Evolutionary conservation across 331 rosid genomes (phyloP), one percentile per base, ranked within the genome.

Genomic region (Pyrus hybrid): DNA sequence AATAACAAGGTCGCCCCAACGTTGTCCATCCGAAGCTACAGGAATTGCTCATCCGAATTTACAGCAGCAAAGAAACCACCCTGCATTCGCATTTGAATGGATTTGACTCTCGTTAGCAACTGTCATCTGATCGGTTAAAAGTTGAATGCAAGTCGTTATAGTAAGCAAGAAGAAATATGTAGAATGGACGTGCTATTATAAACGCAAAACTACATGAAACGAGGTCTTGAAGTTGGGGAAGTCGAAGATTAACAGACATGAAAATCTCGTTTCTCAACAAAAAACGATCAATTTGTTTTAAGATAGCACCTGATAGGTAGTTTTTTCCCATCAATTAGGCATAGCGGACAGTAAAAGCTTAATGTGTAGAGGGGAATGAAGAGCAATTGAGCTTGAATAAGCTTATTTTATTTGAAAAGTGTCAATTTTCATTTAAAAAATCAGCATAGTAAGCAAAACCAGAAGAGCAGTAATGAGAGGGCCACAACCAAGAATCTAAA

Each of bases 11-110:
- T 54, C 56, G 17, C 63, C 7, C 63, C 0, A 13, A 43, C 49
- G 10, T 5, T 26, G 64, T 60, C 18, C 64, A 60, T 12, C 23
- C 23, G 22, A 54, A 54, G 60, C 60, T 18, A 54, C 12, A 54
- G 0, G 60, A 54, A 54, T 5, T 6, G 60, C 0, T 54, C 23
- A 54, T 54, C 23, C 1, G 8, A 75, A 75, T 82, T 43, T 82
- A 81, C 78, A 74, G 62, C 77, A 32, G 49, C 68, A 11, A 76
- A 65, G 67, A 26, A 43, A 26, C 30, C 4, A 47, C 49, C 63
- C 63, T 0, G 12, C 33, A 43, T 63, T 49, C 1, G 16, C 33
- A 4, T 61, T 13, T 63, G 45, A 72, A 72, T 17, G 69, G 79
- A 22, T 29, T 70, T 45, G 0, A 21, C 74, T 41, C 74, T 33